Evolutionary conservation across 805 yeast genomes (phyloP), one percentile per base, ranked within the genome.

Genomic region (Metschnikowia kofuensis): DNA sequence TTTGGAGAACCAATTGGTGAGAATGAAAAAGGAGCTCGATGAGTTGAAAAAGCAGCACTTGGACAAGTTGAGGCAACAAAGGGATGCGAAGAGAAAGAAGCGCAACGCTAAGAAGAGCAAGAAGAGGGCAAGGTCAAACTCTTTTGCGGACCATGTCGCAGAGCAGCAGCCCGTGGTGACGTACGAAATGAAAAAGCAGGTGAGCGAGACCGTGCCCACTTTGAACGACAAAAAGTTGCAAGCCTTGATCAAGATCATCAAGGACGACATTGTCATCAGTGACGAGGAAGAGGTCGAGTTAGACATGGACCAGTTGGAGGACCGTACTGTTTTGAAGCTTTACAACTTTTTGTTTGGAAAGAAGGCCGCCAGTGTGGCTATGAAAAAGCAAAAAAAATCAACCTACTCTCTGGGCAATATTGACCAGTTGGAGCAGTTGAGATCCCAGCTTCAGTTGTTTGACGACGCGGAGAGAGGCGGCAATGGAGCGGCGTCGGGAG

Each of bases 101-200:
- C 70, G 68, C 57, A 48, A 47, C 39, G 67, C 68, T 52, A 69
- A 65, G 58, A 59, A 68, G 14, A 72, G 71, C 61, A 73, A 70
- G 54, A 43, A 48, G 51, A 49, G 46, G 40, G 60, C 62, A 15
- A 44, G 52, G 38, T 56, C 56, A 52, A 38, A 56, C 60, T 61
- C 63, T 50, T 62, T 60, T 56, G 60, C 66, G 49, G 61, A 59
- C 45, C 53, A 46, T 38, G 53, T 64, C 31, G 50, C 56, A 49
- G 69, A 52, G 21, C 56, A 57, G 50, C 64, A 58, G 45, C 72
- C 74, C 11, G 67, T 65, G 47, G 89, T 92, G 45, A 88, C 97
- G 0, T 94, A 89, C 64, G 98, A 91, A 62, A 92, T 92, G 98
- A 94, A 94, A 78, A 88, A 89, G 64, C 94, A 89, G 65, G 84